phyloP scores from a whole-genome alignment of 176 grass and related monocot genomes.

The Cenchrus purpureus region DNA sequence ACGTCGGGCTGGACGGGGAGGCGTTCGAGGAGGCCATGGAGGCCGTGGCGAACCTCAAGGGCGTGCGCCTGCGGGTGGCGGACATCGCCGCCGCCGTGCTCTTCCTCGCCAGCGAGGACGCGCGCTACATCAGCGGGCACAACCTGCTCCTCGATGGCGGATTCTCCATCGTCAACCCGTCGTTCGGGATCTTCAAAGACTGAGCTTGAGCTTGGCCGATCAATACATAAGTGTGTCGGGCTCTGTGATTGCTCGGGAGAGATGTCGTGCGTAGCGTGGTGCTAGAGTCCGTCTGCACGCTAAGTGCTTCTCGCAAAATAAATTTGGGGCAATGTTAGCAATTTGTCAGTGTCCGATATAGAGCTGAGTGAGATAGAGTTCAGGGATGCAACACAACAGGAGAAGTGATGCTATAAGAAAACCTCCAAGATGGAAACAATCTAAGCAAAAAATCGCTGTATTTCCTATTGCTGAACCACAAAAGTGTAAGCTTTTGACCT shows the following conservation, averaged over 20 bases:
- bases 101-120: conserved; percentile 58
- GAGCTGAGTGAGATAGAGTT: no score
- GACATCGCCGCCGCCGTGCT: conserved; percentile 62
- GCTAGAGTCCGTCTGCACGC: neutral
- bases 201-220: neutral
- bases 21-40: conserved; percentile 50
- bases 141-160: conserved; percentile 64
- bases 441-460: no score
- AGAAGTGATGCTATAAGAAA: no score
- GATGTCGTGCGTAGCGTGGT: neutral
- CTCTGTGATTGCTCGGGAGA: neutral
- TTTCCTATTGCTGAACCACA: no score
- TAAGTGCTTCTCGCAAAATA: neutral
- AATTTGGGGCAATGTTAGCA: neutral
- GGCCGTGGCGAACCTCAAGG: conserved; percentile 44
- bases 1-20: conserved; percentile 33
- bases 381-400: no score
- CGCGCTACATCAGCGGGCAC: conserved; percentile 54
- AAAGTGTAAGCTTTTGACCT: no score
- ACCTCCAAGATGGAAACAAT: no score
- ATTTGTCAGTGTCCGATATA: no score
- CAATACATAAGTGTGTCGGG: neutral
- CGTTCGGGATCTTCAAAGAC: conserved; percentile 55
- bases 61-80: conserved; percentile 38
- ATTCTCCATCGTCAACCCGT: conserved; percentile 44